Percentiles rank a stretch among this genome's conserved stretches.
phyloP scores from a whole-genome alignment of 768 basidiomycete genomes.

The Hydnum rufescens region DNA sequence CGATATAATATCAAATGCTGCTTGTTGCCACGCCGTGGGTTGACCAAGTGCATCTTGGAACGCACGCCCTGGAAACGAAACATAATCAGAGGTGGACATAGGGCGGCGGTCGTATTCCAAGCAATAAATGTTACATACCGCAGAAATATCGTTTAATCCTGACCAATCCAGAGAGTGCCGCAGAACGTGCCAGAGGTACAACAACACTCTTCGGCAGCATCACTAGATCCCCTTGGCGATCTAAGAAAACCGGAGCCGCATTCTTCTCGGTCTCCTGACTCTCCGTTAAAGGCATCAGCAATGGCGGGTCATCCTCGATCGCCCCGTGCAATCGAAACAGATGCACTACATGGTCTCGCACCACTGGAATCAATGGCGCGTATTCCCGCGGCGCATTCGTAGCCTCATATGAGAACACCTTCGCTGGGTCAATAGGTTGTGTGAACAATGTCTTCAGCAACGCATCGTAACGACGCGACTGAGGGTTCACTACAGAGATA shows the following conservation, averaged over 20 bases:
- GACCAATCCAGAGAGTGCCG: constrained; percentile 41
- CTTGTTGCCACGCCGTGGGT: constrained; percentile 14
- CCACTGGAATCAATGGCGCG: constrained; percentile 47
- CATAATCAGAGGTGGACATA: neutral
- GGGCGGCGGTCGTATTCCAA: neutral
- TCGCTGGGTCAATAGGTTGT: constrained; percentile 41
- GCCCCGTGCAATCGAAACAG: constrained; percentile 84
- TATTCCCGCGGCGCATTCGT: constrained; percentile 51
- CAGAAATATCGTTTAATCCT: constrained; percentile 76
- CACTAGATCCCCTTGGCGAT: constrained; percentile 60
- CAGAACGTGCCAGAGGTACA: constrained; percentile 61
- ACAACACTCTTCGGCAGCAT: constrained; percentile 52
- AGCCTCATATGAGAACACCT: constrained; percentile 55
- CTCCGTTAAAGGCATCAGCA: constrained; percentile 45
- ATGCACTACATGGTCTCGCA: constrained; percentile 52
- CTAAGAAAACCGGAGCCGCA: constrained; percentile 49
- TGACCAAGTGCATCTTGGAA: constrained; percentile 7
- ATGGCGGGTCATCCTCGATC: constrained; percentile 64
- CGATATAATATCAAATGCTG: constrained; percentile 69
- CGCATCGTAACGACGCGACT: constrained; percentile 62
- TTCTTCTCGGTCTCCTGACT: constrained; percentile 36
- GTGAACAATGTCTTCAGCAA: constrained; percentile 63
- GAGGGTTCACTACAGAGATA: constrained; percentile 38
- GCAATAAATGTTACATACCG: constrained; percentile 38
- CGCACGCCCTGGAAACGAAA: neutral